Base-by-base conservation (phyloP, 2,329 filamentous ascomycete genomes). In the Graphilbum fragrans region DNA sequence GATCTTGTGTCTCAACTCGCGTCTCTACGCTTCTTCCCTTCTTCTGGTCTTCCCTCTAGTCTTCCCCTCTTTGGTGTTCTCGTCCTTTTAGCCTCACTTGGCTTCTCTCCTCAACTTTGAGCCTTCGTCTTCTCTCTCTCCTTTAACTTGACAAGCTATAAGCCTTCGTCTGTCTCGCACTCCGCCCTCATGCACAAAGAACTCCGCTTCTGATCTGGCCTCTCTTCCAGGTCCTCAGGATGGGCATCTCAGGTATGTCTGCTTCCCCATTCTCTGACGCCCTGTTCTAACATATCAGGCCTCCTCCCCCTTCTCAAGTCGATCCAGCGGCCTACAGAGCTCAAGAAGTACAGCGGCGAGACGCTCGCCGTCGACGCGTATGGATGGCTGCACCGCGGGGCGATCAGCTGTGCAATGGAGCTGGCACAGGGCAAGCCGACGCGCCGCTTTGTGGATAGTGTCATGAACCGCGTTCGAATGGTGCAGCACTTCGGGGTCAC, bases 281-380 rank as follows among this genome's bases (percentile, higher is more conserved):
- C 23, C 3, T 23, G 22, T 25, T 20, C 32, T 20, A 21, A 23
- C 12, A 14, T 2, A 16, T 20, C 19, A 88, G 90, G 92, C 35
- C 76, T 98, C 41, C 72, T 96, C 27, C 86, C 86, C 31, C 71
- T 96, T 45, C 77, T 98, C 46, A 96, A 96, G 63, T 96, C 92
- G 36, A 96, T 98, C 41, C 92, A 98, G 45, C 87, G 84, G 55
- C 83, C 84, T 55, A 83, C 77, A 39, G 83, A 86, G 52, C 70
- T 98, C 45, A 93, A 87, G 58, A 87, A 87, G 55, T 95, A 84
- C 60, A 66, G 74, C 12, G 92, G 90, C 39, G 80, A 94, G 62
- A 94, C 83, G 2, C 73, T 98, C 37, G 93, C 84, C n/a, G 80
- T 98, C 29, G 92, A 98, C 60, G 90, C 84, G 43, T 98, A 98